Evolutionary conservation across 2,329 filamentous ascomycete genomes (phyloP), one percentile per base, ranked within the genome.

Genomic region (Claviceps arundinis): DNA sequence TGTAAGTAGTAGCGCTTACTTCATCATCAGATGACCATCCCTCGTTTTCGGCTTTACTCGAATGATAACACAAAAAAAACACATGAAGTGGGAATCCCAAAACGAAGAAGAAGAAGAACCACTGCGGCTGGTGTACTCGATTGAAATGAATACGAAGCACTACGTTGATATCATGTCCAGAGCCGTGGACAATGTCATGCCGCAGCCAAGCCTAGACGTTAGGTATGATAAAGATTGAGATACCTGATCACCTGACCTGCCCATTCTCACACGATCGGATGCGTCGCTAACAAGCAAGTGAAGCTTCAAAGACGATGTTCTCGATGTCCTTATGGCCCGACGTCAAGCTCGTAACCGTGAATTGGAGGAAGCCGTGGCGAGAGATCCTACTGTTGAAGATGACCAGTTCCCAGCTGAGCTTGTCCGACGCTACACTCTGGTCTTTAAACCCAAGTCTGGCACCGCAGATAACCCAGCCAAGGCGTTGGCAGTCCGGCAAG

Each of bases 321-420:
- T 98, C 44, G 93, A 98, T 69, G 88, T 98, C 34, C 85, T 98
- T 62, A 94, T 96, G 85, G 87, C 89, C 42, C 88, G 95, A 64
- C 84, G 93, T 60, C 83, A 87, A 60, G 85, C 84, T 61, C 82
- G 89, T 60, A 97, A 98, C 66, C 85, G 88, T 58, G 83, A 84
- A 44, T 76, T 94, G 56, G 71, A 76, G 19, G 76, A 82, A 59
- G 76, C 78, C n/a, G 79, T 82, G 24, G 84, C 87, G 59, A 71
- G 78, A 61, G 81, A 90, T 65, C 75, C 82, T 6, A 77, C 78
- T 4, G 68, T 81, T 26, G 75, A 83, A 19, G 80, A 87, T 50
- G 82, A 89, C 52, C 84, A 89, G 58, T 98, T 97, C 64, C 94
- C 93, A 16, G 81, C 91, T 7, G 88, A 95, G 63, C 80, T 98